Evolutionary conservation across 345 rosid genomes (phyloP), one percentile per base, ranked within the genome.

Genomic region (Tarenaya hassleriana): DNA sequence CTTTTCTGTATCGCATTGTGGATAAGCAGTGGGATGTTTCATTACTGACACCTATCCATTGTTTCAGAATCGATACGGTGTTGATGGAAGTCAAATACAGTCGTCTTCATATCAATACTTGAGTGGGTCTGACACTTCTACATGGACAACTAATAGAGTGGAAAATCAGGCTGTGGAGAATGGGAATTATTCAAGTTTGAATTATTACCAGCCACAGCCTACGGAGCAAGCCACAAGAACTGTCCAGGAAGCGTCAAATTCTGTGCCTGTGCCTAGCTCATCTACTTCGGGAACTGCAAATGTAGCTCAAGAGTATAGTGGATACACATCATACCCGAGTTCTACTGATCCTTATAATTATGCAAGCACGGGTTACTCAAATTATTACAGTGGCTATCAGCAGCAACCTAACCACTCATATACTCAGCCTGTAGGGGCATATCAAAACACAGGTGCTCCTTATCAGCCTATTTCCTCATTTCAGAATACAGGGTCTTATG

Each of bases 401-500:
- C 94, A 83, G 67, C 95, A 78, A 67, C 73, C 80, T 62, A 80
- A 64, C 68, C 84, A 77, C 57, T 68, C 96, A 12, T 83, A 77
- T 69, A 42, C 96, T 57, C 91, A 78, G 79, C 83, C 95, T 64
- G 76, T 71, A 58, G 95, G 80, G 74, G 82, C 92, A 60, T 94
- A 88, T 80, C 97, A 86, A 80, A 94, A 83, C 69, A 80, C 99
- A 80, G 91, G 97, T 86, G 90, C 85, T 83, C 80, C 95, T 86
- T 86, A 80, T 81, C 95, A 88, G 89, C 97, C 97, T 80, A 67
- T 82, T 83, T 86, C 95, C 77, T 83, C 99, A 58, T 86, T 86
- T 88, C 99, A 78, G 94, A 94, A 88, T 82, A 72, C 94, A 58
- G 97, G 94, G 88, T 94, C 99, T 80, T 82, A 85, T 94, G 81